Base-by-base conservation (phyloP, 1,284 basidiomycete species). In the Peniophora sp. region DNA sequence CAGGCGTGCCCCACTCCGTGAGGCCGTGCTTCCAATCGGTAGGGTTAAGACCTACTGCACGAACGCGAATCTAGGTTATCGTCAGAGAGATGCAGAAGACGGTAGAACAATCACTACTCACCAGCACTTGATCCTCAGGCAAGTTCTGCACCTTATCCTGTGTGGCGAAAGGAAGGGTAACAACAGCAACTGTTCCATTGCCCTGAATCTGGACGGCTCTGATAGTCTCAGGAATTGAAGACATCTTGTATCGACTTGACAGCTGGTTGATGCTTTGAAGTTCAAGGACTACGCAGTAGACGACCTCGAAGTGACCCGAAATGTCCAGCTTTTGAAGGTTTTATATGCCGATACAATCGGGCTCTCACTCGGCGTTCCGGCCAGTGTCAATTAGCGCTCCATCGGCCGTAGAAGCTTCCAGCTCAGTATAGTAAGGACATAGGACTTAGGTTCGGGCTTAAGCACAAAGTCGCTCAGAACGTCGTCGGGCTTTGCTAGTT, bases 11-110 rank as follows among this genome's bases (percentile, higher is more conserved):
- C 48, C 48, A 49, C 10, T 16, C 17, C 16, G n/a, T 36, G 20
- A 39, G 19, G 35, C 38, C 34, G 36, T 45, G 16, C 27, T 50
- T 23, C 49, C 49, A 50, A 41, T 50, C 49, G 3, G 49, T 50
- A 11, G 49, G 49, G 20, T 50, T 50, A 22, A 50, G 23, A 19
- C 36, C 48, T 8, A 44, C 48, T 5, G 48, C 48, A 23, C 35
- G 48, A 12, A 24, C 25, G 20, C 48, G 35, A 23, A 48, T 50
- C 41, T 50, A n/a, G 9, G 23, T 32, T 5, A 8, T 16, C 9
- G 41, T 12, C 11, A 9, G 17, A 44, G 19, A 45, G 14, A 24
- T 8, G 3, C 44, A 45, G 20, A 45, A 45, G n/a, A 22, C 10
- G 44, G 3, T 14, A 25, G 23, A 8, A 8, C n/a, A n/a, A 41